These are phyloP conservation scores for Cornus kousa DNA, from an alignment of 148 eudicot genomes.

Conservation along the genomic window DNA sequence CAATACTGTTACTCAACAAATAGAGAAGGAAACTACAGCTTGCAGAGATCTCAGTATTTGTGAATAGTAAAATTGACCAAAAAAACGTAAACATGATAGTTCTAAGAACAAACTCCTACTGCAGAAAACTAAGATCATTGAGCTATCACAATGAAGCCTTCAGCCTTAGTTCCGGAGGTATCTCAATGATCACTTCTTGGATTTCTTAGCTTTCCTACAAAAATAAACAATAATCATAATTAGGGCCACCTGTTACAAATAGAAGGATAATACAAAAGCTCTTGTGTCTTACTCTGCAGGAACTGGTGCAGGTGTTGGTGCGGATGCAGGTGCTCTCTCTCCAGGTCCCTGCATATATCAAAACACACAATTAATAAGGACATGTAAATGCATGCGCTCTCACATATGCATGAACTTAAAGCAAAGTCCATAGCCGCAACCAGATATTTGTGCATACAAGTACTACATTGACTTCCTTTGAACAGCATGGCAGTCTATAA, in stretches of 20 bases:
- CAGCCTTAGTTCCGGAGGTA: background rate
- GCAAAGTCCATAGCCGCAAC: background rate
- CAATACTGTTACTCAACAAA: too few relatives aligned
- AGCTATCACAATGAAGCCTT: background rate
- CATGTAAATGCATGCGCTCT: background rate
- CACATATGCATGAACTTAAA: background rate
- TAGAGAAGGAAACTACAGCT: too few relatives aligned
- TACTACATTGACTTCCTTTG: background rate
- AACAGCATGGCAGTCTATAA: background rate
- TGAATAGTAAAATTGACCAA: background rate
- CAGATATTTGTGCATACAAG: background rate
- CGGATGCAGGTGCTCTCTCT: conserved; percentile 28
- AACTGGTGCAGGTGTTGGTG: conserved; percentile 5
- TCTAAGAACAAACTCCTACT: too few relatives aligned
- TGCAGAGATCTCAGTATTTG: background rate
- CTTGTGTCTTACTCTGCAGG: background rate
- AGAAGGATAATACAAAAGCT: background rate
- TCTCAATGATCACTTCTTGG: conserved; percentile 29
- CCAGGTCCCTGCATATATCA: conserved; percentile 28
- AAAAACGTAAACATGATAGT: background rate
- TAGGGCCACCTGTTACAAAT: background rate
- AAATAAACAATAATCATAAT: background rate
- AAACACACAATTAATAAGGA: background rate
- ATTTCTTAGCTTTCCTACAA: conserved; percentile 27
- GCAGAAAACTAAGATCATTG: too few relatives aligned